Evolutionary conservation across 1,284 basidiomycete species (phyloP).

Genomic region (Kwoniella shivajii): DNA sequence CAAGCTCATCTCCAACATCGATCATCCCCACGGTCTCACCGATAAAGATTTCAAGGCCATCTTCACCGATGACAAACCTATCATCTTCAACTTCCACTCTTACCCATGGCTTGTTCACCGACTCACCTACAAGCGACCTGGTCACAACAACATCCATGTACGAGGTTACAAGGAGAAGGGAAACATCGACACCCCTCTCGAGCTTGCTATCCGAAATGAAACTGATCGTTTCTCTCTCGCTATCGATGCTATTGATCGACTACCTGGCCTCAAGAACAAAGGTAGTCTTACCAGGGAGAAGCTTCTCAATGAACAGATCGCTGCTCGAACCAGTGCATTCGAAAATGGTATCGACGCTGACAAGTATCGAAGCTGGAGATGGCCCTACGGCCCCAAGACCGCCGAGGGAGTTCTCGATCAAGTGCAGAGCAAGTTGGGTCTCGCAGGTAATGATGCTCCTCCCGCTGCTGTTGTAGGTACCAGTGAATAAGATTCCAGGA

Average conservation of each 20-base stretch:
- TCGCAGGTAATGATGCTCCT: slow-evolving; percentile 16
- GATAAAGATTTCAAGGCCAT: slow-evolving; percentile 66
- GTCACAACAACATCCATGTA: slow-evolving; percentile 40
- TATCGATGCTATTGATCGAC: slow-evolving; percentile 44
- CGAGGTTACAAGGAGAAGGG: slow-evolving; percentile 47
- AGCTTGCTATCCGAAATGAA: slow-evolving; percentile 44
- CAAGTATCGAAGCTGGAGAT: slow-evolving; percentile 29
- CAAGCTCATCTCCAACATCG: slow-evolving; percentile 66
- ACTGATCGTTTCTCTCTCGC: slow-evolving; percentile 43
- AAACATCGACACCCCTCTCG: slow-evolving; percentile 40
- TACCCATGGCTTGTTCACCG: slow-evolving; percentile 47
- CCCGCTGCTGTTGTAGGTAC: slow-evolving; percentile 25
- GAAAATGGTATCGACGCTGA: slow-evolving; percentile 37
- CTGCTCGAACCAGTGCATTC: slow-evolving; percentile 32
- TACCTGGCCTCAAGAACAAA: slow-evolving; percentile 33
- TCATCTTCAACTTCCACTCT: slow-evolving; percentile 84
- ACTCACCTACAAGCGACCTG: slow-evolving; percentile 39
- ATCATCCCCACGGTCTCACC: slow-evolving; percentile 75
- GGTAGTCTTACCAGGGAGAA: slow-evolving; percentile 36
- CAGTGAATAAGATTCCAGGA: slow-evolving; percentile 13
- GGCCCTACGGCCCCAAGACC: slow-evolving; percentile 20
- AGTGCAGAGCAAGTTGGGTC: slow-evolving; percentile 16
- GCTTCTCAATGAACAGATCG: slow-evolving; percentile 34
- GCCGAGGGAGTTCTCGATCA: slow-evolving; percentile 10
- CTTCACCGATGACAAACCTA: slow-evolving; percentile 68